phyloP scores from a whole-genome alignment of 1,284 basidiomycete genomes.

The Irpex sp. region DNA sequence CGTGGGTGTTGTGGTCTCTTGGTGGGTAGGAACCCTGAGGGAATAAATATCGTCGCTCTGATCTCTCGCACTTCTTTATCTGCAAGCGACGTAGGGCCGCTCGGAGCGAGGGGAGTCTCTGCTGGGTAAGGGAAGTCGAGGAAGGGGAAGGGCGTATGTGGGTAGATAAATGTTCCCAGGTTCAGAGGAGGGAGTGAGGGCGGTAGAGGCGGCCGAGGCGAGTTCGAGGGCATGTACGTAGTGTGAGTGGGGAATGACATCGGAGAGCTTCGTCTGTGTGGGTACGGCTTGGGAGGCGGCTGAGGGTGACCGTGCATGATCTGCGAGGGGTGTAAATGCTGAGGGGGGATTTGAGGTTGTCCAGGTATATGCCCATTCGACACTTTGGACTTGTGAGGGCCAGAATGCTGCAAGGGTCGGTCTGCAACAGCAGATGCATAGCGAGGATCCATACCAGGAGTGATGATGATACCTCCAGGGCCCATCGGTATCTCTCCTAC shows the following conservation, averaged over 20 bases:
- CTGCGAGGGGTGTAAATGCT: slow-evolving; percentile 15
- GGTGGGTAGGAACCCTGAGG: slow-evolving; percentile 52
- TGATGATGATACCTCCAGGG: slow-evolving; percentile 4
- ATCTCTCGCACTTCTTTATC: slow-evolving; percentile 44
- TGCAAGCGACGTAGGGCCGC: slow-evolving; percentile 17
- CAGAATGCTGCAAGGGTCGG: slow-evolving; percentile 14
- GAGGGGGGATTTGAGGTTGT: slow-evolving; percentile 9
- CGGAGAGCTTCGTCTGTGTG: slow-evolving; percentile 1
- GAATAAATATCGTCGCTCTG: slow-evolving; percentile 57
- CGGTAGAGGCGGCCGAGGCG: slow-evolving; percentile 16
- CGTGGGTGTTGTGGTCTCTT: slow-evolving; percentile 44
- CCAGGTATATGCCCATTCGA: slow-evolving; percentile 7
- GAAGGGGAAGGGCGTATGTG: slow-evolving; percentile 39
- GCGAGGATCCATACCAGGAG: slow-evolving; percentile 15
- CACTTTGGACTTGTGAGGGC: slow-evolving; percentile 16
- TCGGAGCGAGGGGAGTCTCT: slow-evolving; percentile 12
- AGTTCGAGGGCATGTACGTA: slow-evolving; percentile 11
- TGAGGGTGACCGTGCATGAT: slow-evolving; percentile 15
- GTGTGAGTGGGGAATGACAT: slow-evolving; percentile 7
- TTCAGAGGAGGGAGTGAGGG: slow-evolving; percentile 36
- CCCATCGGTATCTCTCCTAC: background rate
- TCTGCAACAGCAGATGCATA: slow-evolving; percentile 13
- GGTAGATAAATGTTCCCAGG: slow-evolving; percentile 53
- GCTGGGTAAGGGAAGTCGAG: slow-evolving; percentile 29
- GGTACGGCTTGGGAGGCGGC: slow-evolving; percentile 18